A percentile compares a stretch with the other conserved stretches of the same genome.
Conservation (phyloP, 805 yeast genomes). For the Ogataea polymorpha region DNA sequence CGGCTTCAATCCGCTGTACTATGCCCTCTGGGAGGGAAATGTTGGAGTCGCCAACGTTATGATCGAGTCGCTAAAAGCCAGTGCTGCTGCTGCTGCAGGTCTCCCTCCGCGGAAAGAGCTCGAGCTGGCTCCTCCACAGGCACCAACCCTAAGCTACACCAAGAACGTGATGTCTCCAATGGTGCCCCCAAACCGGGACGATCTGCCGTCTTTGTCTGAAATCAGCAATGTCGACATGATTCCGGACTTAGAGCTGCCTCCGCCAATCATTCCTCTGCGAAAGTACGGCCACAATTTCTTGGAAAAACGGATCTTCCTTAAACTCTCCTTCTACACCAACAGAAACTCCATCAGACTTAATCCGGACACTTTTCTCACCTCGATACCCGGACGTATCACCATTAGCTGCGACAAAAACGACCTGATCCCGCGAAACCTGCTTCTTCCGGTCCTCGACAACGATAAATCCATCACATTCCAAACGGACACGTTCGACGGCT, state of each 20-base stretch:
- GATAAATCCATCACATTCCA: slow-evolving; percentile 74
- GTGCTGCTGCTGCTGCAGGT: neutral
- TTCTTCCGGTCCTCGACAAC: slow-evolving; percentile 71
- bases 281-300: slow-evolving; percentile 94
- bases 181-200: slow-evolving; percentile 3
- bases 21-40: slow-evolving; percentile 94
- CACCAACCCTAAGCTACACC: slow-evolving; percentile 15
- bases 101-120: neutral
- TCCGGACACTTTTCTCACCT: slow-evolving; percentile 41
- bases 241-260: slow-evolving; percentile 90
- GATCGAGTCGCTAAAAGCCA: slow-evolving; percentile 31
- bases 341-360: slow-evolving; percentile 43
- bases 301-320: slow-evolving; percentile 84
- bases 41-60: slow-evolving; percentile 73
- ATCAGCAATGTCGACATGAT: slow-evolving; percentile 60
- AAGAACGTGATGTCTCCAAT: slow-evolving; percentile 13
- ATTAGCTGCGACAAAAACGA: slow-evolving; percentile 73
- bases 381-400: slow-evolving; percentile 79
- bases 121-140: slow-evolving; percentile 13
- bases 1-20: slow-evolving; percentile 75
- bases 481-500: slow-evolving; percentile 70
- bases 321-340: slow-evolving; percentile 59
- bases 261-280: slow-evolving; percentile 91
- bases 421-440: slow-evolving; percentile 81
- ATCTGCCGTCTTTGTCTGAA: slow-evolving; percentile 15